Evolutionary conservation across 2,329 filamentous ascomycete genomes (phyloP).

Genomic region (Colletotrichum phormii): DNA sequence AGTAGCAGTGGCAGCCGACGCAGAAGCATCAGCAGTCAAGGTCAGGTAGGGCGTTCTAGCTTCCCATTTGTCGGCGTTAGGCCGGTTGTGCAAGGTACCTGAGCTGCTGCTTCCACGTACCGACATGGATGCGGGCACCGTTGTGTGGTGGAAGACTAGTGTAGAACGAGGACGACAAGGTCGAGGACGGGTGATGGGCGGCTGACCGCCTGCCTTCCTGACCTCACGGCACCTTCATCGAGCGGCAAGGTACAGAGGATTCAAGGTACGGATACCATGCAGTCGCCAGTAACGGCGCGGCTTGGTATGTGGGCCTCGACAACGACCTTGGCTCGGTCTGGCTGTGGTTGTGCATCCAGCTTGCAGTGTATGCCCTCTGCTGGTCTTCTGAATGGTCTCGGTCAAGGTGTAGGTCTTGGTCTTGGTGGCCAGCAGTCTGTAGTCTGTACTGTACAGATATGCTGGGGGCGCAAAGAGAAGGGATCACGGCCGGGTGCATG

Average conservation of each 20-base stretch:
- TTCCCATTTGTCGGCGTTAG: constrained; percentile 14
- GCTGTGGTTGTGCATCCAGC: background rate
- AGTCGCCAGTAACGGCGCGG: background rate
- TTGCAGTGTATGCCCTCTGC: background rate
- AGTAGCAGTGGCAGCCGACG: constrained; percentile 22
- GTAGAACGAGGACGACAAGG: no score
- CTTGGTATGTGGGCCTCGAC: background rate
- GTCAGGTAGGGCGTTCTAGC: background rate
- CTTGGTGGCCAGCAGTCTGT: background rate
- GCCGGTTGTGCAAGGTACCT: constrained; percentile 36
- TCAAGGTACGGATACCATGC: background rate
- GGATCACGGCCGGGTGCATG: constrained; percentile 34
- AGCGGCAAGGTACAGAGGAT: constrained; percentile 5
- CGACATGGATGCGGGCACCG: constrained; percentile 27
- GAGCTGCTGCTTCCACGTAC: constrained; percentile 22
- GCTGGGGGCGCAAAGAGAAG: constrained; percentile 2
- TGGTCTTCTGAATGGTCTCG: background rate
- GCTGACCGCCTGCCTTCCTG: constrained; percentile 16
- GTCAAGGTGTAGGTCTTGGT: background rate
- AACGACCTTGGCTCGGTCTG: constrained; percentile 16
- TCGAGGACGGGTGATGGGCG: constrained; percentile 11
- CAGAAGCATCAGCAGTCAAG: constrained; percentile 12
- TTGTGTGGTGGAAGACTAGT: background rate
- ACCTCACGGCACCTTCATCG: constrained; percentile 13
- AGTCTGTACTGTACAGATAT: background rate